Percentiles rank a stretch among this genome's conserved stretches.
These are phyloP conservation scores for Lipomyces starkeyi DNA, from an alignment of 805 yeast genomes.

Conservation along the genomic window DNA sequence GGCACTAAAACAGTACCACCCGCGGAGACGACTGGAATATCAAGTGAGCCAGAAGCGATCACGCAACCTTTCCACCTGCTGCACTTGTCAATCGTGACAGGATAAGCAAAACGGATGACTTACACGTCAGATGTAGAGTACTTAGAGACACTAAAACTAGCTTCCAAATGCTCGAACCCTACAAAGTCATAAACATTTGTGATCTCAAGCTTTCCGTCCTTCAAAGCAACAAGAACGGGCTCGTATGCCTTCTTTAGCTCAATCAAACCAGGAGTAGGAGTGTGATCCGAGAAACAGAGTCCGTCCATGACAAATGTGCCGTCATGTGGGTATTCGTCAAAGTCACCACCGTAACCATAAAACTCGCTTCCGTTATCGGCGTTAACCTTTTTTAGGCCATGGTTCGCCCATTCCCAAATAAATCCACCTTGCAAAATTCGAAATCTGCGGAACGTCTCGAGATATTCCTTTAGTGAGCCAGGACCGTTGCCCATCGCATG, in stretches of 20 bases:
- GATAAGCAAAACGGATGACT: background rate
- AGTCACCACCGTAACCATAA: slow-evolving; percentile 50
- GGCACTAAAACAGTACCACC: slow-evolving; percentile 8
- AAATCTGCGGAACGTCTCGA: slow-evolving; percentile 45
- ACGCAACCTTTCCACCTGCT: background rate
- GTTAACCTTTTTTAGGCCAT: slow-evolving; percentile 43
- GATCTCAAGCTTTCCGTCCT: slow-evolving; percentile 27
- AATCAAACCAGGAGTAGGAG: slow-evolving; percentile 48
- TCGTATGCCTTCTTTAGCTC: slow-evolving; percentile 48
- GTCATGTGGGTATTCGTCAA: slow-evolving; percentile 48
- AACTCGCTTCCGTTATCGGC: slow-evolving; percentile 32
- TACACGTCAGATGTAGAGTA: slow-evolving; percentile 12
- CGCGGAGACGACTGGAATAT: slow-evolving; percentile 13
- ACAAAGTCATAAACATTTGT: slow-evolving; percentile 41
- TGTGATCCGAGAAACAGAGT: slow-evolving; percentile 44
- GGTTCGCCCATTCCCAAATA: slow-evolving; percentile 53
- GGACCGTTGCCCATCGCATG: slow-evolving; percentile 52
- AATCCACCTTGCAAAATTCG: slow-evolving; percentile 49
- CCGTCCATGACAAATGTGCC: slow-evolving; percentile 51
- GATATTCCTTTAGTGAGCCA: slow-evolving; percentile 47
- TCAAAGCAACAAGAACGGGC: slow-evolving; percentile 40
- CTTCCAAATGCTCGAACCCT: slow-evolving; percentile 33
- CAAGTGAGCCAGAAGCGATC: slow-evolving; percentile 11
- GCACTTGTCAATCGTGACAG: slow-evolving; percentile 2
- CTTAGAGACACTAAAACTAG: slow-evolving; percentile 10